Evolutionary conservation across 2,329 filamentous ascomycete species (phyloP).

Genomic region (Monilinia fructigena): DNA sequence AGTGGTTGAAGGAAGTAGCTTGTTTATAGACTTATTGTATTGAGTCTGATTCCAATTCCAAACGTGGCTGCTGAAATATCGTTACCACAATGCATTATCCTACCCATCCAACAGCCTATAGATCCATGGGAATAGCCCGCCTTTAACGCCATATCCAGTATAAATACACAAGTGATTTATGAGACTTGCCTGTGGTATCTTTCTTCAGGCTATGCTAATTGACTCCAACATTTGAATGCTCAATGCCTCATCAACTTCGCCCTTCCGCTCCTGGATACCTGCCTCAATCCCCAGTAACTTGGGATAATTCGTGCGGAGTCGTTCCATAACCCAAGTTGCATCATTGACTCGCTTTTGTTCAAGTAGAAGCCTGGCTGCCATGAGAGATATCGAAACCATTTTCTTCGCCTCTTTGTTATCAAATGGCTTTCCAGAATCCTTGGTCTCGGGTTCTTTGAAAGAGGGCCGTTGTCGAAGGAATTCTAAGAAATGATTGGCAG

Average conservation of each 20-base stretch:
- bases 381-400: constrained; percentile 28
- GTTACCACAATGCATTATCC: not conserved
- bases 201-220: constrained; percentile 27
- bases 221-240: constrained; percentile 34
- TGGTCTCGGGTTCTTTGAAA: not conserved
- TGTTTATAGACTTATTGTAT: not conserved
- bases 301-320: constrained; percentile 32
- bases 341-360: constrained; percentile 30
- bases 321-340: constrained; percentile 36
- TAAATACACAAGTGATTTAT: not conserved
- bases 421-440: not conserved
- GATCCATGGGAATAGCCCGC: not conserved
- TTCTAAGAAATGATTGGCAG: constrained; percentile 24
- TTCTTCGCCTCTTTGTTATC: constrained; percentile 1
- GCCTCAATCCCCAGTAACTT: constrained; percentile 30
- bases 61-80: not conserved
- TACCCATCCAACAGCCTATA: not conserved
- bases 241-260: constrained; percentile 31
- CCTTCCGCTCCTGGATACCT: constrained; percentile 24
- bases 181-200: too few relatives aligned
- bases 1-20: not conserved
- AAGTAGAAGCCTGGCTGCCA: constrained; percentile 34
- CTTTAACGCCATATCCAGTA: constrained; percentile 4
- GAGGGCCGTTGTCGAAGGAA: not conserved
- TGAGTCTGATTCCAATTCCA: not conserved